phyloP scores from a whole-genome alignment of 2,329 filamentous ascomycete genomes.

The Microascus cirrosus region DNA sequence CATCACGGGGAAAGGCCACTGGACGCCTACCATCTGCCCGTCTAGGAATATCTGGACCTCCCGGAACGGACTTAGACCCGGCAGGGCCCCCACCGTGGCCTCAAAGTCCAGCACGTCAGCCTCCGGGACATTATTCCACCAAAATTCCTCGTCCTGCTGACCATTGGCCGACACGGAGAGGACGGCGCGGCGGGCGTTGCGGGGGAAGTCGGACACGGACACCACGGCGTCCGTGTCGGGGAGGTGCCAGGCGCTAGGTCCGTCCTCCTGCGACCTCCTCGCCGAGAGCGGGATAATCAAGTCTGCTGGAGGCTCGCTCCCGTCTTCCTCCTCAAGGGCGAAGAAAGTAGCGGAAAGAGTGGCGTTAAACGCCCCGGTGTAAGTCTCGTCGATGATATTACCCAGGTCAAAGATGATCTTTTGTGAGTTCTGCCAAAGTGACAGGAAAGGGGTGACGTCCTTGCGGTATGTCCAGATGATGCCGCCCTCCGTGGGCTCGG shows the following conservation, averaged over 20 bases:
- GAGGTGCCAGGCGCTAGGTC: constrained; percentile 55
- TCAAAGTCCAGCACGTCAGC: constrained; percentile 49
- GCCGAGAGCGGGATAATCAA: constrained; percentile 58
- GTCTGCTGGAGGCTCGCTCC: constrained; percentile 36
- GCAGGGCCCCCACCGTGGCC: constrained; percentile 40
- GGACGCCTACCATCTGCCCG: constrained; percentile 58
- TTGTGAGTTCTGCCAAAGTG: constrained; percentile 57
- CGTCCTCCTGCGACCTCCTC: constrained; percentile 32
- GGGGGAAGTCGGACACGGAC: constrained; percentile 46
- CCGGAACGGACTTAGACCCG: constrained; percentile 59
- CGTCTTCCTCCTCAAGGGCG: constrained; percentile 21
- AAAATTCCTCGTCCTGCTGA: constrained; percentile 70
- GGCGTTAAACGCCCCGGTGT: constrained; percentile 64
- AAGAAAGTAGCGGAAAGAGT: constrained; percentile 68
- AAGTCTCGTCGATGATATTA: constrained; percentile 57
- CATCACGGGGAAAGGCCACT: constrained; percentile 73
- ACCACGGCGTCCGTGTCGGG: constrained; percentile 51
- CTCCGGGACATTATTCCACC: constrained; percentile 69
- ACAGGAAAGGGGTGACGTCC: constrained; percentile 62
- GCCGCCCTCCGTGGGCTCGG: constrained; percentile 57
- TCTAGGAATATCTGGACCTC: constrained; percentile 72
- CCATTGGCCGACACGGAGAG: constrained; percentile 69
- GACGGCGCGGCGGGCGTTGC: constrained; percentile 56
- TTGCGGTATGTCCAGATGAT: constrained; percentile 70
- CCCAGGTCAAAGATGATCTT: constrained; percentile 72